Conservation (phyloP, 2,329 filamentous ascomycete species). For the Claviceps arundinis region DNA sequence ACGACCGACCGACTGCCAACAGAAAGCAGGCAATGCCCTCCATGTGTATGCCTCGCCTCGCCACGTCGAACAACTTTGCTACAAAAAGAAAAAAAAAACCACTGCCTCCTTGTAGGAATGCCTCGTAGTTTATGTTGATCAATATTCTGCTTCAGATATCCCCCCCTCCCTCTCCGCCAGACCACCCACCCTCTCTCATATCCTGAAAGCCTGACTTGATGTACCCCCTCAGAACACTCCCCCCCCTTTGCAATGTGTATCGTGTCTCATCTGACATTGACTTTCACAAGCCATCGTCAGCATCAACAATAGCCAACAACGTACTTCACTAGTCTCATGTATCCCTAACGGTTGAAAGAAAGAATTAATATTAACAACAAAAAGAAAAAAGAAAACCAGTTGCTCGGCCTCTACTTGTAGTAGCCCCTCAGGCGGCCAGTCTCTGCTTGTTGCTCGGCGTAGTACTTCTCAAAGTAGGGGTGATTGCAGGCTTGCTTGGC, state of each 20-base stretch:
- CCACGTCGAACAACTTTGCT: too few relatives aligned
- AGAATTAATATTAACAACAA: neutral
- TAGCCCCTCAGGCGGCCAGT: slow-evolving; percentile 20
- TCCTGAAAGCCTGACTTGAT: slow-evolving; percentile 10
- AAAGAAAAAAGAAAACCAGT: slow-evolving; percentile 4
- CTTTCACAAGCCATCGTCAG: neutral
- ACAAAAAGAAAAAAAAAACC: neutral
- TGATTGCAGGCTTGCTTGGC: slow-evolving; percentile 80
- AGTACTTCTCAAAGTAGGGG: slow-evolving; percentile 55
- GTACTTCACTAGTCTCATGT: neutral
- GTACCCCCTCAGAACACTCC: neutral
- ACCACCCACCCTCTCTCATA: slow-evolving; percentile 4
- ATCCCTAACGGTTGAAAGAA: neutral
- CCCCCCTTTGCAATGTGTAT: neutral
- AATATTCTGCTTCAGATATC: slow-evolving; percentile 3
- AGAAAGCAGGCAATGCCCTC: too few relatives aligned
- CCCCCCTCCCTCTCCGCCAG: neutral
- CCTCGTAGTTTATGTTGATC: neutral
- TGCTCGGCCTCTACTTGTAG: slow-evolving; percentile 20
- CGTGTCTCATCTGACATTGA: too few relatives aligned
- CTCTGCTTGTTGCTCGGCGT: slow-evolving; percentile 16
- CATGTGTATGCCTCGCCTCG: too few relatives aligned
- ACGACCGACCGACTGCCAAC: too few relatives aligned
- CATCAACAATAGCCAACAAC: neutral
- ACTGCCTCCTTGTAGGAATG: neutral